Base-by-base conservation (phyloP, 169 alveolate genomes). In the Babesia bigemina region DNA sequence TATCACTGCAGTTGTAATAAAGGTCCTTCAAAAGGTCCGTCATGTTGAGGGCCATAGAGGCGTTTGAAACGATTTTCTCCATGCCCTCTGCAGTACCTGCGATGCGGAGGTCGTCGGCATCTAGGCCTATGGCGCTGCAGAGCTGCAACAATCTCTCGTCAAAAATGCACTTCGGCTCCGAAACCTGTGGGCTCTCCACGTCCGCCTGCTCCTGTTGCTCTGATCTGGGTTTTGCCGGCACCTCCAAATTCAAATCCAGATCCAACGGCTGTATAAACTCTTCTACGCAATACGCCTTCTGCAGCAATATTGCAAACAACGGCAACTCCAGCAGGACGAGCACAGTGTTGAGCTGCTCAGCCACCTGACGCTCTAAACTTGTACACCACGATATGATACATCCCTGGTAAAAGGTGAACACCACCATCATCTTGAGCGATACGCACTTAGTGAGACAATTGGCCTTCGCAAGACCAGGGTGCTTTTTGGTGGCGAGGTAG, bases 391-490 rank as follows among this genome's bases (percentile, higher is more conserved):
- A 75, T 42, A 83, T 7, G 50, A 83, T 48, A 39, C 69, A 63
- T 0, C 72, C 83, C 69, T 83, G 90, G 67, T 75, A 83, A 49
- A 74, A 83, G 29, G 90, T 70, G 67, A 75, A 52, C 4, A 79
- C 85, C 47, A 83, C 72, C 58, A 71, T 26, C 53, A 83, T 47
- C 77, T 83, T 83, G 26, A 83, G 71, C 29, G 90, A 73, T 33
- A 83, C 47, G 63, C 73, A 83, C 71, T 83, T 83, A 10, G 73
- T 39, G 53, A 83, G 66, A 19, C 83, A 75, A 42, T 83, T 75
- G 45, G 90, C 90, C 53, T 74, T 74, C 17, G 58, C 60, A 6
- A 83, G 79, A 0, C 79, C 86, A 21, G 90, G 90, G 70, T 83
- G 90, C 17, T 69, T 56, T 49, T 73, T 73, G 14, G 75, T 83